Evolutionary conservation across 225 moss, liverwort and hornwort genomes (phyloP), one percentile per base, ranked within the genome.

Genomic region (Bryoerythrophyllum caledonicum): DNA sequence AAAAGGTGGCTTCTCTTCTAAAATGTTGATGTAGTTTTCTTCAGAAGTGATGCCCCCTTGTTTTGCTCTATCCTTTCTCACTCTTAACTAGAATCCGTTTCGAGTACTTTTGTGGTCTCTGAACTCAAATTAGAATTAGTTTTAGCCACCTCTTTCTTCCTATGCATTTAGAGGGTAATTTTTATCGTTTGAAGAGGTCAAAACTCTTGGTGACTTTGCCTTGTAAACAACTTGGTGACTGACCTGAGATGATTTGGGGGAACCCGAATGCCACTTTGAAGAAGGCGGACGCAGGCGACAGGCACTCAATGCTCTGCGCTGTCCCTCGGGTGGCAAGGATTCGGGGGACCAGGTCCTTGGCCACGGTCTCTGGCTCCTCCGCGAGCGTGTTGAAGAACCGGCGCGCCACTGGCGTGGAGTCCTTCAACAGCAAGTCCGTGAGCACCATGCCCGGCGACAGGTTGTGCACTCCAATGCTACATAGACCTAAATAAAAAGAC

Each of bases 311-410:
- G 37, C 92, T 97, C 69, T 88, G 90, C 62, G 90, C 87, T 14
- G 82, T 87, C 19, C 96, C 94, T 65, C 85, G 72, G 24, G 87
- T 87, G 41, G 75, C 67, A 34, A 93, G 85, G 26, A 97, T 88
- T 32, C 81, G 81, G n/a, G 97, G 97, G 58, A 84, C 90, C 16
- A 97, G 60, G 58, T 86, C 80, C 72, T 89, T 80, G 15, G 97
- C 94, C 54, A 87, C 91, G 1, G 92, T 97, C 62, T 92, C 92
- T 49, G 96, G 94, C 41, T 97, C 96, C 78, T 97, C 96, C 35
- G 96, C 96, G 58, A 97, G 74, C 1, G 96, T 91, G 78, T 97
- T 97, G 86, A 97, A 97, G 80, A 97, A 97, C 5, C 96, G 87
- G 4, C 94, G 92, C 21, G 96, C 91, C 19, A 89, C 80, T 53